phyloP scores from a whole-genome alignment of 805 yeast species.

The Ogataea thermomethanolica region DNA sequence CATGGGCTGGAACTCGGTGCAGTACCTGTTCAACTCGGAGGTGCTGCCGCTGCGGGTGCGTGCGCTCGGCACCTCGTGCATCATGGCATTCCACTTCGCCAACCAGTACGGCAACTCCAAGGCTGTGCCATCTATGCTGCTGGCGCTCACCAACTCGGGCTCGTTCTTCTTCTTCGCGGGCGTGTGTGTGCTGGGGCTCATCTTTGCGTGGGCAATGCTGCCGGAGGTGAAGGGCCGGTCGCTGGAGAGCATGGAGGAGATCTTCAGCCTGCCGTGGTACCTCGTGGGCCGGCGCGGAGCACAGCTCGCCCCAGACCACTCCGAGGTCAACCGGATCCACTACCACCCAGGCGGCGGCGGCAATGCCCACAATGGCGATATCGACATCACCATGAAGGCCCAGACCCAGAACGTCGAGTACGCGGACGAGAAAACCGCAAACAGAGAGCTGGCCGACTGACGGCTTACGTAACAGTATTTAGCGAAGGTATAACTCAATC shows the following conservation, averaged over 20 bases:
- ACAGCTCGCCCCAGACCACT: constrained; percentile 46
- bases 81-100: constrained; percentile 55
- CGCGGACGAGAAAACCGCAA: constrained; percentile 11
- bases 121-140: constrained; percentile 50
- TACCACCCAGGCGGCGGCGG: constrained; percentile 11
- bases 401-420: constrained; percentile 13
- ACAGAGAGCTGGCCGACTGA: constrained; percentile 6
- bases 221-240: constrained; percentile 51
- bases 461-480: not conserved
- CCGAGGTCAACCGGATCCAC: constrained; percentile 19
- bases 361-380: constrained; percentile 15
- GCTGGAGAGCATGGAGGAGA: constrained; percentile 50
- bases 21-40: constrained; percentile 53
- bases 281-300: constrained; percentile 53
- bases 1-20: constrained; percentile 55
- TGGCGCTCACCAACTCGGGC: constrained; percentile 44
- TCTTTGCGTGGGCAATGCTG: constrained; percentile 47
- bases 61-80: constrained; percentile 45
- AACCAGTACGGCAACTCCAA: constrained; percentile 57
- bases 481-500: not conserved
- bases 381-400: constrained; percentile 12
- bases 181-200: constrained; percentile 39
- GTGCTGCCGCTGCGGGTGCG: constrained; percentile 50
- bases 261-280: constrained; percentile 56
- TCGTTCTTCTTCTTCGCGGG: constrained; percentile 50